Evolutionary conservation across 371 early-diverging fungal species (phyloP), one percentile per base, ranked within the genome.

Genomic region (Coemansia sp.): DNA sequence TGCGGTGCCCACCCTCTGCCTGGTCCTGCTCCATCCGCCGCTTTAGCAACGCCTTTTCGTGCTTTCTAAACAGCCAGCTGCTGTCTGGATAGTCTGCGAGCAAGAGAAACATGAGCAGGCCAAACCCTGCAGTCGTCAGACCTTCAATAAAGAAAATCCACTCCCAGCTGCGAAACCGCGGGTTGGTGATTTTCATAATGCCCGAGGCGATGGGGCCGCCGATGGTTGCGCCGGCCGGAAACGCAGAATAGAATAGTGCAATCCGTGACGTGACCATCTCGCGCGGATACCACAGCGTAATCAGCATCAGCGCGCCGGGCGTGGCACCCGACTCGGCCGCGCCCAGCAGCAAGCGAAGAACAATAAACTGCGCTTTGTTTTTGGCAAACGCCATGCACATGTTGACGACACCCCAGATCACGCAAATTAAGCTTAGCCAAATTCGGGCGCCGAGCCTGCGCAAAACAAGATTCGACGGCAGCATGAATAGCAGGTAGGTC

Each of bases 111-210:
- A 86, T 77, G 6, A 80, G 58, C 32, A 86, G 42, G 9, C 90
- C 84, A 49, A 88, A 77, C 0, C 87, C 37, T 1, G 88, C 70
- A 0, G 92, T 86, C 3, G 87, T 86, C 44, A 90, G 60, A 2
- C 90, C 90, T 66, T 90, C 89, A 44, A 91, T 81, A 39, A 90
- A 81, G 67, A 90, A 91, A 49, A 91, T 62, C 84, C 88, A 87
- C 69, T 80, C 76, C 88, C 88, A 88, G 7, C 69, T 58, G 14
- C 56, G 37, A 12, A 86, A 58, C 11, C 74, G 78, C 10, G 61
- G 66, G 34, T 67, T 65, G 18, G 74, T 59, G 58, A 89, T 84
- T 32, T 75, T 60, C 16, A 61, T 72, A 43, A 89, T 78, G 5
- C 84, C 87, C 51, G 85, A 83, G 6, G 86, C 82, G 4, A 86